phyloP scores from a whole-genome alignment of 2,329 filamentous ascomycete species.

The Trichoderma atroviride region DNA sequence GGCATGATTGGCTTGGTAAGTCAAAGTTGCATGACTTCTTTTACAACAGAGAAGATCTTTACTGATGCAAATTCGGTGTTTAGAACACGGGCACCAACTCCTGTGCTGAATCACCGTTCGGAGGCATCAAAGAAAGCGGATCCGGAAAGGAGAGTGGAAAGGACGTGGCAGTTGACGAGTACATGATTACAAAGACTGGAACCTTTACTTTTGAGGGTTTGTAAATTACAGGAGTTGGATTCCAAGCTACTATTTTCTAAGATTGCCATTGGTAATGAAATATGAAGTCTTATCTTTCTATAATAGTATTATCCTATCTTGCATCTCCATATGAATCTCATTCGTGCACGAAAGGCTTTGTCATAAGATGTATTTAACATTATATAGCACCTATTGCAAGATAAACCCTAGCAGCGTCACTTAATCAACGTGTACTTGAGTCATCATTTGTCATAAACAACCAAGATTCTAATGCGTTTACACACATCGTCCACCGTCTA shows the following conservation, averaged over 20 bases:
- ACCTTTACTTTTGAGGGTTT: slow-evolving; percentile 44
- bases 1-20: slow-evolving; percentile 43
- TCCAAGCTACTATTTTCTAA: background rate
- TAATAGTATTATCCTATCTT: no score
- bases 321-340: no score
- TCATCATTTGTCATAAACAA: background rate
- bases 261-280: background rate
- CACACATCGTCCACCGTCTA: slow-evolving; percentile 37
- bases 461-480: slow-evolving; percentile 12
- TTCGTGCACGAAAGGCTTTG: no score
- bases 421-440: no score
- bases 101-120: slow-evolving; percentile 50
- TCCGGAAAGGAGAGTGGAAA: slow-evolving; percentile 53
- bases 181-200: slow-evolving; percentile 49
- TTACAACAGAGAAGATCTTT: background rate
- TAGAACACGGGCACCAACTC: slow-evolving; percentile 47
- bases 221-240: background rate
- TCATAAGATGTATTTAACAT: no score
- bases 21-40: slow-evolving; percentile 27
- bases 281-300: background rate
- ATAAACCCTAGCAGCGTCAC: no score
- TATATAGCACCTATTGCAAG: no score
- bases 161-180: slow-evolving; percentile 52
- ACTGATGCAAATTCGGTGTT: background rate
- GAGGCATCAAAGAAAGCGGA: slow-evolving; percentile 53